phyloP scores from a whole-genome alignment of 805 yeast genomes.

The Suhomyces xylopsoci region DNA sequence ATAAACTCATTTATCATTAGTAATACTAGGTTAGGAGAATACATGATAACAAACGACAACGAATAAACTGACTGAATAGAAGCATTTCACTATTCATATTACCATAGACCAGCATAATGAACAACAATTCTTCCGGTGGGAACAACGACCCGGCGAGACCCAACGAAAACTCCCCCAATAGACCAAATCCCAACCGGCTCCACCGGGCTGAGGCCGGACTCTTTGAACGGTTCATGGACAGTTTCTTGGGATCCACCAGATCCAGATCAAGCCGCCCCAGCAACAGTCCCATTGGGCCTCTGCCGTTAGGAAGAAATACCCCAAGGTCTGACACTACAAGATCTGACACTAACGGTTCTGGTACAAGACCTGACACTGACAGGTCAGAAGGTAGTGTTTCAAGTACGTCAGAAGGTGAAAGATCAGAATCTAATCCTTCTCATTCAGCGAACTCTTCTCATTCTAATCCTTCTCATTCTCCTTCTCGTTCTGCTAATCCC shows the following conservation, averaged over 20 bases:
- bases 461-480: no score
- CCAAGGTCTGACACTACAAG: no score
- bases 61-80: no score
- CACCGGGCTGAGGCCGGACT: conserved; percentile 13
- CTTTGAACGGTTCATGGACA: conserved; percentile 25
- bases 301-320: not conserved
- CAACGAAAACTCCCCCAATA: not conserved
- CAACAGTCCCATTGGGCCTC: not conserved
- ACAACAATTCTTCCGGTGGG: not conserved
- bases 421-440: not conserved
- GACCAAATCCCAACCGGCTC: not conserved
- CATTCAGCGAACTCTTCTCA: no score
- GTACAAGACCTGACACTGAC: not conserved
- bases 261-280: not conserved
- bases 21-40: not conserved
- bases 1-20: not conserved
- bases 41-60: not conserved
- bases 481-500: no score
- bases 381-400: not conserved
- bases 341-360: no score
- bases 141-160: not conserved
- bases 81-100: no score
- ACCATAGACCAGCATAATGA: not conserved
- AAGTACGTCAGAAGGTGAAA: not conserved
- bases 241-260: conserved; percentile 12